Evolutionary conservation across 345 rosid genomes (phyloP), one percentile per base, ranked within the genome.

Genomic region (Citrus hindsii): DNA sequence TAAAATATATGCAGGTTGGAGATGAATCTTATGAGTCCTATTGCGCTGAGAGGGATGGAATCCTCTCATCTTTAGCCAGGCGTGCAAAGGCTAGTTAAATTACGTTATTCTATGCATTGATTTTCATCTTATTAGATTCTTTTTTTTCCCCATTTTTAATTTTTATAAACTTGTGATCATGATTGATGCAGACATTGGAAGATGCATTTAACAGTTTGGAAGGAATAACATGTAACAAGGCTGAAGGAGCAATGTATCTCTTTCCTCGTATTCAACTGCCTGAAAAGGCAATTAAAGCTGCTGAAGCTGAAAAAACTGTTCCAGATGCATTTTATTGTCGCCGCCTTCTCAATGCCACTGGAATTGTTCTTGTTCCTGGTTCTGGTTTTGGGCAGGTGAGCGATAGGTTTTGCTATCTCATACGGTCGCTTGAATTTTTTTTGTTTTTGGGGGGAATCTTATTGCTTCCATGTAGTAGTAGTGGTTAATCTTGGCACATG

Each of bases 181-280:
- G 56, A 28, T 12, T 46, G 71, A 48, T 48, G 73, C 85, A 94
- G 98, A 90, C 86, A 28, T 83, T 96, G 82, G 99, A 96, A 85
- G 92, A 89, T 67, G 98, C 98, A 74, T 79, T 94, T 69, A 94
- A 90, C 88, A 84, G 83, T 59, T 84, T 96, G 70, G 99, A 96
- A 83, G 98, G 99, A 28, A 81, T 94, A 66, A 94, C 93, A 37
- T 96, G 99, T 86, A 96, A 96, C 80, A 92, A 86, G 85, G 93
- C 98, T 63, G 99, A 96, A 83, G 99, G 99, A 63, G 99, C 99
- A 30, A 96, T 96, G 98, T 96, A 94, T 83, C 98, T 96, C 67
- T 96, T 94, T 75, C 99, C 99, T 62, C 83, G 87, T 42, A 84
- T 96, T 61, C 59, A 60, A 66, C 88, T 94, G 78, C 95, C 98